Conservation (phyloP, 495 filamentous ascomycete species). For the Neurospora sublineolata region DNA sequence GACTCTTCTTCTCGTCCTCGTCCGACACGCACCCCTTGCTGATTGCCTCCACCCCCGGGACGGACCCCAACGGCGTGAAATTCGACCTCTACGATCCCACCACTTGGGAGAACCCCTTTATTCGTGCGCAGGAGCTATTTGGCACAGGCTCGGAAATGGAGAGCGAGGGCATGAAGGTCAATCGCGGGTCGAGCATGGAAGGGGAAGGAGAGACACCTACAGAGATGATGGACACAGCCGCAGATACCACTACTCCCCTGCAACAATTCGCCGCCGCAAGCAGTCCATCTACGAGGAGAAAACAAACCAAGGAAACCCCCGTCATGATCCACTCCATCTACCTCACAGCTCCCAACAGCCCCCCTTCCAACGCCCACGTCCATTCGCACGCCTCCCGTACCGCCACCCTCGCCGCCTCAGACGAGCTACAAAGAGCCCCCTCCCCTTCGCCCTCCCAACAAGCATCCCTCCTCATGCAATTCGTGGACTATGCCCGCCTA, state of each 20-base stretch:
- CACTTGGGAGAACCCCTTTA: conserved; percentile 28
- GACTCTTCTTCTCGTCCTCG: conserved; percentile 15
- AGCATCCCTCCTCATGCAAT: conserved; percentile 20
- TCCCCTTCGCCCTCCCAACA: background rate
- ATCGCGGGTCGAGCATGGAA: background rate
- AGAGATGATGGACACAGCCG: background rate
- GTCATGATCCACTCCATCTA: conserved; percentile 24
- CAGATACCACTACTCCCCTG: background rate
- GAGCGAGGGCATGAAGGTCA: background rate
- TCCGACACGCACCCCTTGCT: conserved; percentile 18
- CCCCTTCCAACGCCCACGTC: background rate
- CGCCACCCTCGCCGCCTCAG: background rate
- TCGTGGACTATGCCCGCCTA: conserved; percentile 26
- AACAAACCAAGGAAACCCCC: background rate
- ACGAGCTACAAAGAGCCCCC: background rate
- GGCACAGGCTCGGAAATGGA: background rate
- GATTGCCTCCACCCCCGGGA: conserved; percentile 22
- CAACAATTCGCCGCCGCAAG: background rate
- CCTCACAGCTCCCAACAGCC: conserved; percentile 20
- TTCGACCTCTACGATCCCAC: conserved; percentile 38
- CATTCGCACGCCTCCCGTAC: background rate
- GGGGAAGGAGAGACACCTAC: background rate
- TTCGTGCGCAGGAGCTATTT: background rate
- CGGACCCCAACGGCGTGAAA: conserved; percentile 16
- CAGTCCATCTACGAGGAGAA: background rate